Base-by-base conservation (phyloP, 352 stramenopile genomes). In the Globisporangium okanoganense region DNA sequence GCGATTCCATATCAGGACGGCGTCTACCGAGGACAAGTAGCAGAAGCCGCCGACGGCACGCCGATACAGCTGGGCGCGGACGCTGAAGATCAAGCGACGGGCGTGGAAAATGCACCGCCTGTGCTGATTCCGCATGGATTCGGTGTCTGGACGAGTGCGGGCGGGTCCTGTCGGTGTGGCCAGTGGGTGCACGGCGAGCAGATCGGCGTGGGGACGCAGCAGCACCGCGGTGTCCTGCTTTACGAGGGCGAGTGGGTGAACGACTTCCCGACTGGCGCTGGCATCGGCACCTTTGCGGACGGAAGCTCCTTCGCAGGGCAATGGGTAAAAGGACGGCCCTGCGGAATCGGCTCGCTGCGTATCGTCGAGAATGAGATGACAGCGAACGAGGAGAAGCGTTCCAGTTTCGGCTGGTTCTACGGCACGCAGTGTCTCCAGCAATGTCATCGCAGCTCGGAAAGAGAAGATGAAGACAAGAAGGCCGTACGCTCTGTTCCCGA, bases 211-310 rank as follows among this genome's bases (percentile, higher is more conserved):
- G 79, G 76, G 22, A 72, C 67, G n/a, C 64, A 78, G 14, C 73
- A 76, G 43, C 71, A 64, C 45, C 45, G 35, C 14, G 67, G 62
- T 6, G 61, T 77, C 13, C 52, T 85, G 25, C 41, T 56, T 5
- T 87, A 82, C 61, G 75, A 85, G 61, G 78, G 78, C 33, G 67
- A 82, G 47, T 82, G 71, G 64, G n/a, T 33, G 2, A 33, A 53
- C 7, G 61, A 45, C 20, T 27, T 12, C 5, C 61, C 71, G 0
- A 58, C 44, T 47, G 71, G 69, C 16, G 76, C 73, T 45, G 77
- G 77, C n/a, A 63, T 89, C 7, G 79, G 75, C 16, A 59, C 69
- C 8, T 87, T 81, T 45, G 65, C 65, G 0, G 73, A 82, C 53
- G 75, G 75, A 6, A 55, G 52, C 8, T 72, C 71, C 7, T 87